Percentiles rank a stretch among this genome's conserved stretches.
phyloP scores from a whole-genome alignment of 1,284 basidiomycete species.

The Leccinum griseonigrum region DNA sequence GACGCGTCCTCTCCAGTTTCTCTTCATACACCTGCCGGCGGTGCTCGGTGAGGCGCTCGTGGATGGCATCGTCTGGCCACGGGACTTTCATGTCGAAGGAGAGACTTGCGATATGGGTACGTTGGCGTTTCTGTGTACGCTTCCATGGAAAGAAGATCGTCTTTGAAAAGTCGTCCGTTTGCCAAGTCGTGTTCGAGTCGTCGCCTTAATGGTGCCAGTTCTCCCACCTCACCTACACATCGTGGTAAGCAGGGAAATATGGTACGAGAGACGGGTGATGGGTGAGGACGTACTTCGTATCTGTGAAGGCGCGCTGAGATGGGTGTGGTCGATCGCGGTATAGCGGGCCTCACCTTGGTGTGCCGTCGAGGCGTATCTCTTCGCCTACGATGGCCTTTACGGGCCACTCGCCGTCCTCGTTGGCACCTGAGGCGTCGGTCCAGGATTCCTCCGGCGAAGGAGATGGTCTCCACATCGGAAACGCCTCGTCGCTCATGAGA shows the following conservation, averaged over 20 bases:
- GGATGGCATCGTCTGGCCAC: constrained; percentile 38
- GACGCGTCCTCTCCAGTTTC: constrained; percentile 32
- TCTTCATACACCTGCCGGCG: constrained; percentile 44
- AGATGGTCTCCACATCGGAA: constrained; percentile 30
- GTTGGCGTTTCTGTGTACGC: constrained; percentile 12
- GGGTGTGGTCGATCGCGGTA: background rate
- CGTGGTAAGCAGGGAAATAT: background rate
- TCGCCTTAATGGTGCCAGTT: constrained; percentile 35
- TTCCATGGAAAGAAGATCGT: constrained; percentile 32
- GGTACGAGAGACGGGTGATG: background rate
- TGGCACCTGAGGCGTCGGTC: constrained; percentile 31
- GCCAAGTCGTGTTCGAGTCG: constrained; percentile 44
- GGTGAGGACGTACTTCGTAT: constrained; percentile 33
- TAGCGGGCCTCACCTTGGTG: constrained; percentile 26
- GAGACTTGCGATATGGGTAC: constrained; percentile 15
- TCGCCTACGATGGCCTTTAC: constrained; percentile 39
- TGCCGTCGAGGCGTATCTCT: constrained; percentile 35
- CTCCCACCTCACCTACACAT: constrained; percentile 39
- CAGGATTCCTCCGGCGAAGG: constrained; percentile 36
- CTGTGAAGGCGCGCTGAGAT: constrained; percentile 19
- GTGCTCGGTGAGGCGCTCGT: constrained; percentile 40
- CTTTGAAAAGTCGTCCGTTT: constrained; percentile 23
- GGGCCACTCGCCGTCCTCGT: constrained; percentile 35
- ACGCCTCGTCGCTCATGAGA: background rate
- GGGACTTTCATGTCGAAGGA: constrained; percentile 28